These are phyloP conservation scores for Monosporozyma yasuniensis DNA, from an alignment of 805 yeast genomes.

Conservation along the genomic window DNA sequence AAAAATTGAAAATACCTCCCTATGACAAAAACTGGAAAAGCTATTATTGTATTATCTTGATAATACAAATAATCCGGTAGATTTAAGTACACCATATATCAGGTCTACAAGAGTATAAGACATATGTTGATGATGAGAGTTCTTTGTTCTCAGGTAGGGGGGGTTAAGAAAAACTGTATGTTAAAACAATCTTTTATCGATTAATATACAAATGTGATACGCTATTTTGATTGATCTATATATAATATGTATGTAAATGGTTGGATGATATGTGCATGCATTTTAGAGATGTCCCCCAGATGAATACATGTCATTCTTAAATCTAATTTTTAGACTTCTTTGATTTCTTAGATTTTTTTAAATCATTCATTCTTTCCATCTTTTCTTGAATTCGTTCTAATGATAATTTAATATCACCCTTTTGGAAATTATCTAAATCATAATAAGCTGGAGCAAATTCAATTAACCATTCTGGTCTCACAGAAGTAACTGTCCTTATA, in stretches of 20 bases:
- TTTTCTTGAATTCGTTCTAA: slow-evolving; percentile 52
- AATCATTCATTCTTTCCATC: slow-evolving; percentile 36
- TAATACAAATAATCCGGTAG: too few species aligned
- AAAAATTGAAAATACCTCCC: neutral
- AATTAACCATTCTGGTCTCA: slow-evolving; percentile 87
- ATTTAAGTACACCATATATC: too few species aligned
- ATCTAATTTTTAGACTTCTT: slow-evolving; percentile 8
- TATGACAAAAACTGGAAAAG: neutral
- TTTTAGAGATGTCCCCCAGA: neutral
- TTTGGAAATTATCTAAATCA: slow-evolving; percentile 52
- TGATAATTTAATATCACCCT: slow-evolving; percentile 64
- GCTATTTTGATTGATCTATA: neutral
- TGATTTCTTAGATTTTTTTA: slow-evolving; percentile 19
- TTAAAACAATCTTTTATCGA: neutral
- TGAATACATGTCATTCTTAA: neutral
- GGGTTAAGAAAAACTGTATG: too few species aligned
- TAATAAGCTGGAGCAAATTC: slow-evolving; percentile 66
- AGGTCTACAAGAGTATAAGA: too few species aligned
- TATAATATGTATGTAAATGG: neutral
- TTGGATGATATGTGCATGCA: neutral
- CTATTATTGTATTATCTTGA: neutral
- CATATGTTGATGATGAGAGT: too few species aligned
- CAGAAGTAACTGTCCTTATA: slow-evolving; percentile 84
- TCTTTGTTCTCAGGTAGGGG: too few species aligned
- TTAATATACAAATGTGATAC: neutral